phyloP scores from a whole-genome alignment of 192 early-diverging fungal species.

The Gaertneriomyces semiglobifer region DNA sequence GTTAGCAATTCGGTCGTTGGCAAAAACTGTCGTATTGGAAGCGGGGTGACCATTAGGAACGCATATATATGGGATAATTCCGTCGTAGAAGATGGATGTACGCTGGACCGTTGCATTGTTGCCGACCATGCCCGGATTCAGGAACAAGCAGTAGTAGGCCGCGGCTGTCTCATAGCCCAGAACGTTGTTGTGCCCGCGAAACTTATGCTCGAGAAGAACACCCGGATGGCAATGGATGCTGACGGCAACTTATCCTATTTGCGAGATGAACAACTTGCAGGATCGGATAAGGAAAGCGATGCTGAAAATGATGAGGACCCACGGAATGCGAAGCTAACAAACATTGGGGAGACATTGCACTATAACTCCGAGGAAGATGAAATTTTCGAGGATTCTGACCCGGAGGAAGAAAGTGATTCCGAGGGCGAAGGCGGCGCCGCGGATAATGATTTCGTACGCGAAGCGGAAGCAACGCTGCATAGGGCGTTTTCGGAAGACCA shows the following conservation, averaged over 20 bases:
- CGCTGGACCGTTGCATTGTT: constrained; percentile 69
- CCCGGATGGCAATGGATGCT: too few relatives aligned
- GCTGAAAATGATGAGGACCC: too few relatives aligned
- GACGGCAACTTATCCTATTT: too few relatives aligned
- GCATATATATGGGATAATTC: constrained; percentile 84
- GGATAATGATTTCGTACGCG: constrained; percentile 60
- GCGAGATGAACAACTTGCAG: too few relatives aligned
- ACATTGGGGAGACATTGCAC: too few relatives aligned
- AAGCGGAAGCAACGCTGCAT: constrained; percentile 70
- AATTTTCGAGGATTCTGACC: neutral
- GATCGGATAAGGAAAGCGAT: too few relatives aligned
- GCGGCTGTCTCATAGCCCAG: constrained; percentile 42
- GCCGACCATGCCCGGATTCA: constrained; percentile 66
- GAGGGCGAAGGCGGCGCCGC: constrained; percentile 14
- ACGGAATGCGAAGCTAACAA: too few relatives aligned
- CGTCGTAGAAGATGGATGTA: constrained; percentile 64
- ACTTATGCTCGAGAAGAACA: too few relatives aligned
- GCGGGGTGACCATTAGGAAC: constrained; percentile 69
- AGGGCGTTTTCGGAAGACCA: constrained; percentile 78
- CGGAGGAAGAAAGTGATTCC: constrained; percentile 18
- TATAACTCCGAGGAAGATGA: constrained; percentile 4
- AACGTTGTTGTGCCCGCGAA: neutral
- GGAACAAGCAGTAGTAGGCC: constrained; percentile 62
- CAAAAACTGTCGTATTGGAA: constrained; percentile 67
- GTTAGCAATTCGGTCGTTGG: constrained; percentile 84